phyloP scores from a whole-genome alignment of 1,139 yeast species.

The Candida sp. region DNA sequence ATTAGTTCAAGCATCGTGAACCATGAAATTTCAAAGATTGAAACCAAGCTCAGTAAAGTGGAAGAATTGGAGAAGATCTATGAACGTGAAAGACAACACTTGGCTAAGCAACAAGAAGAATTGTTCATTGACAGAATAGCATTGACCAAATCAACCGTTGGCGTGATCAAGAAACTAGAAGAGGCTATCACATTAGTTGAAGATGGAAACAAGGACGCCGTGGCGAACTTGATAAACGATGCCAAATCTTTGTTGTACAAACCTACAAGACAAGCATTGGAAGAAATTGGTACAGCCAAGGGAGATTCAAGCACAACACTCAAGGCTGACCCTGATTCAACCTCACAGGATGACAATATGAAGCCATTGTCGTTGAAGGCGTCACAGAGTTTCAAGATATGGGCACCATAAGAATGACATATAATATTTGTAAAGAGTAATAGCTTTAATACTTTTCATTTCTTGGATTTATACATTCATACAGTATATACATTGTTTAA shows the following conservation, averaged over 20 bases:
- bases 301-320: constrained; percentile 10
- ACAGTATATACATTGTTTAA: not conserved
- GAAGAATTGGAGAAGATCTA: constrained; percentile 76
- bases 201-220: constrained; percentile 15
- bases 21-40: constrained; percentile 75
- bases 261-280: constrained; percentile 47
- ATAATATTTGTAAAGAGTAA: not conserved
- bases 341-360: constrained; percentile 34
- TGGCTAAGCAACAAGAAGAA: constrained; percentile 82
- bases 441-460: not conserved
- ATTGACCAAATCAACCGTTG: constrained; percentile 62
- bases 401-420: constrained; percentile 57
- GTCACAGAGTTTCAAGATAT: constrained; percentile 86
- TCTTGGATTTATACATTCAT: not conserved
- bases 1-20: constrained; percentile 64
- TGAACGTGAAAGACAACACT: constrained; percentile 75
- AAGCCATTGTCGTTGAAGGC: constrained; percentile 82
- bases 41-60: constrained; percentile 73
- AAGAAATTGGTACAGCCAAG: constrained; percentile 12
- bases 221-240: constrained; percentile 40
- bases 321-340: constrained; percentile 10
- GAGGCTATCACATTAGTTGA: constrained; percentile 45
- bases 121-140: constrained; percentile 79
- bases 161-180: constrained; percentile 53
- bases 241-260: constrained; percentile 54